Base-by-base conservation (phyloP, 73 alveolate genomes). In the Breviolum minutum region DNA sequence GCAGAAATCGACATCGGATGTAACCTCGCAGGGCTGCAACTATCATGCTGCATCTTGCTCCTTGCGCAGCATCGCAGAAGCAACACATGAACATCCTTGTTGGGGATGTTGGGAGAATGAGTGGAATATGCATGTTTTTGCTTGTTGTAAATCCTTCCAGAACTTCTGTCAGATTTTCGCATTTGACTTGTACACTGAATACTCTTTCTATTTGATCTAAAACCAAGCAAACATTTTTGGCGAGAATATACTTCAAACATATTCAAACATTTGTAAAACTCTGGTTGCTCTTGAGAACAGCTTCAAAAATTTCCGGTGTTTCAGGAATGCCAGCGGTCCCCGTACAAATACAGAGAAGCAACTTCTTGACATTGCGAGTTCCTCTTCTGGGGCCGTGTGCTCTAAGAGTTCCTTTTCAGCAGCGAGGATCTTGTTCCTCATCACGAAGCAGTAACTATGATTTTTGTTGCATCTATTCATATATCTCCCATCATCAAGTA, bases 261-360 rank as follows among this genome's bases (percentile, higher is more conserved):
- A 14, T 68, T 68, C 4, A 68, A 17, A 14, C 77, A 22, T 14
- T 14, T 1, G 24, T 68, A 17, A 68, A 22, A 22, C 24, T 68
- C n/a, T 2, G 77, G 8, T 68, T 14, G n/a, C 24, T 68, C n/a
- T 14, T 68, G 77, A 14, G 77, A 22, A 68, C 77, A 68, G 30
- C 63, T 27, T 30, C 66, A 63, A 27, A 0, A 1, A 17, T 27
- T n/a, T 29, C 63, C 27, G 69, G 32, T 80, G 79, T 10, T n/a
- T 29, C 62, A 91, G 97, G 97, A 91, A 92, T 24, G 98, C 98
- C 69, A 74, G 91, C 9, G 98, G 98, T 27, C 98, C 98, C 48
- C 98, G 98, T 54, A 92, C 91, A 32, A 92, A 92, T n/a, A 74
- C 82, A 8, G 89, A 74, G 70, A 26, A 92, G 86, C 98, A 92